Evolutionary conservation across 306 rosid genomes (phyloP), one percentile per base, ranked within the genome.

Genomic region (Lathyrus tuberosus): DNA sequence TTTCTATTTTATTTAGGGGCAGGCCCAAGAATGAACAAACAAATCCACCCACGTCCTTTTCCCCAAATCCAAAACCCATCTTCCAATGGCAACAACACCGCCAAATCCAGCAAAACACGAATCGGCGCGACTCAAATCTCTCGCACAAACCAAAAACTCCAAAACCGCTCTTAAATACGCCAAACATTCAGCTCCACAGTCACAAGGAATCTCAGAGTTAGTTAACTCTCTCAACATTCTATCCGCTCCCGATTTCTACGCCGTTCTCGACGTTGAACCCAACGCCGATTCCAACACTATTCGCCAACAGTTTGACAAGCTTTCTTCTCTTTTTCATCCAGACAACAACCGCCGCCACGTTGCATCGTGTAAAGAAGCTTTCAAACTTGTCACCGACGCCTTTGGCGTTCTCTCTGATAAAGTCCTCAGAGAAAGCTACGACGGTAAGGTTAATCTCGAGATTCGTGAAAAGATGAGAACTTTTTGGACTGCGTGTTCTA

Each of bases 401-500:
- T 86, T 88, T 31, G 78, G 81, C 9, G 37, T 88, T 44, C 84
- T 92, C 12, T 89, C 91, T 10, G 96, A 92, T 53, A 80, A 72
- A 70, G 10, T 69, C 9, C 62, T 84, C 70, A 82, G 90, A 80
- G 77, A 84, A 72, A 88, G 83, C 72, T 89, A 83, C 47, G 93
- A 92, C 72, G 58, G 75, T 81, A 81, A 74, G 84, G 78, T 51
- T 51, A 2, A 51, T 54, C 8, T 54, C 5, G 28, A 26, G 63
- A 30, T 90, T n/a, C 30, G 67, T 1, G 57, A 65, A 47, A 57
- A 57, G 20, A 31, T 18, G 16, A 11, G 38, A 37, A 86, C 98
- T 6, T 93, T 90, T 72, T 90, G 97, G 97, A 93, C 96, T 2
- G 82, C 87, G 0, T 93, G 97, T 51, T 79, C 84, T 9, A 85